Base-by-base conservation (phyloP, 768 basidiomycete genomes). In the Filobasidium wieringae region DNA sequence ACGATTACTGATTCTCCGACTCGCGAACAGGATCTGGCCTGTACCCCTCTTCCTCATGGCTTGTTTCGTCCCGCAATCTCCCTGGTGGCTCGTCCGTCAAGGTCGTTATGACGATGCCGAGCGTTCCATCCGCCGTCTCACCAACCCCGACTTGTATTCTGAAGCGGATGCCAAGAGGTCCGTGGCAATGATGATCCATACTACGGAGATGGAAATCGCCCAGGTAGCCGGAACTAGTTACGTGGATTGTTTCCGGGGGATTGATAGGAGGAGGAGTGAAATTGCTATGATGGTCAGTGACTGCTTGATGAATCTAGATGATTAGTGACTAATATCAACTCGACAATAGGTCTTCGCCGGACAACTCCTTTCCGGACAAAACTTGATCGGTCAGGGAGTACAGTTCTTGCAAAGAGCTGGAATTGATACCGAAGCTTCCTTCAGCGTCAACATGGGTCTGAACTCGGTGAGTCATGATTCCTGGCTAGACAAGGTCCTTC, bases 161-260 rank as follows among this genome's bases (percentile, higher is more conserved):
- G 64, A 68, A 1, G 66, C 65, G 15, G 68, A 74, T 19, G 63
- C 66, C 32, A 69, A 73, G 39, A 65, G 71, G 47, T 69, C 67
- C 2, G 64, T 75, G 22, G 73, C 70, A 40, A 70, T 74, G 62
- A 74, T 74, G 60, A 56, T 67, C 34, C 73, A 75, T 60, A 75
- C 76, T 31, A 75, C 71, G 36, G 73, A 69, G 51, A 39, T 76
- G 22, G 76, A 77, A 63, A 69, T 67, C 58, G 58, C 67, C 29
- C 63, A 68, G 50, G 65, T 68, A 2, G 55, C 60, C 3, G 75
- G 75, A 2, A 64, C 73, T 2, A 65, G 63, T 9, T 77, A 76
- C 65, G 19, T 67, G 9, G 75, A 77, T 60, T 76, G 75, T 66
- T 76, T 75, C 70, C 62, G 63, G 40, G 75, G 75, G 1, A 64